These are phyloP conservation scores for Gynostemma pentaphyllum DNA, from an alignment of 306 rosid species.

Conservation along the genomic window DNA sequence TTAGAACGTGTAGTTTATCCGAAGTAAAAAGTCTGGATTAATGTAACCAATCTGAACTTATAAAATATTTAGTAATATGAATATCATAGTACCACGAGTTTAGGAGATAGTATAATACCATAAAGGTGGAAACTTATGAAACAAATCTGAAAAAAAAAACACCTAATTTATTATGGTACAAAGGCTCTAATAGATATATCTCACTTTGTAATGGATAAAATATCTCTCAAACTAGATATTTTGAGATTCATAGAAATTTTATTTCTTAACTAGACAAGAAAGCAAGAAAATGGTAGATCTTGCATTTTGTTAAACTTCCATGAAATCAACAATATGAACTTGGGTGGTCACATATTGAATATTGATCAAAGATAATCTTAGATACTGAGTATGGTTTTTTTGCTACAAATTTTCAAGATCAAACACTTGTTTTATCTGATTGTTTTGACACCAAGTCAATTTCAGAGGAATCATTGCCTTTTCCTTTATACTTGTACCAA, in stretches of 20 bases:
- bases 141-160: too few relatives aligned
- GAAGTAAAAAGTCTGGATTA: too few relatives aligned
- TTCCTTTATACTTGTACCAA: conserved; percentile 60
- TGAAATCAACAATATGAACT: not conserved
- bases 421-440: conserved; percentile 20
- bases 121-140: too few relatives aligned
- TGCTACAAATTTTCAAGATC: conserved; percentile 1
- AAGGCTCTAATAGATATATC: too few relatives aligned
- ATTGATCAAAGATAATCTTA: too few relatives aligned
- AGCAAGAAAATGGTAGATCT: not conserved
- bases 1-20: too few relatives aligned
- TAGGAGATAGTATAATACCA: too few relatives aligned
- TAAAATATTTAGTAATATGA: too few relatives aligned
- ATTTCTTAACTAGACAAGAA: not conserved
- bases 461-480: conserved; percentile 8
- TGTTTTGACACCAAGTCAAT: conserved; percentile 21
- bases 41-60: too few relatives aligned
- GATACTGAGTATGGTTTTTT: not conserved
- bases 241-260: not conserved
- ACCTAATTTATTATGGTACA: too few relatives aligned
- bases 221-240: not conserved
- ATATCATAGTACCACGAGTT: too few relatives aligned
- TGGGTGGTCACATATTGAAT: too few relatives aligned
- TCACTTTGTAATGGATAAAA: not conserved
- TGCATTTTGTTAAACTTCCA: not conserved